Evolutionary conservation across 306 rosid genomes (phyloP), one percentile per base, ranked within the genome.

Genomic region (Dalbergia oliveri): DNA sequence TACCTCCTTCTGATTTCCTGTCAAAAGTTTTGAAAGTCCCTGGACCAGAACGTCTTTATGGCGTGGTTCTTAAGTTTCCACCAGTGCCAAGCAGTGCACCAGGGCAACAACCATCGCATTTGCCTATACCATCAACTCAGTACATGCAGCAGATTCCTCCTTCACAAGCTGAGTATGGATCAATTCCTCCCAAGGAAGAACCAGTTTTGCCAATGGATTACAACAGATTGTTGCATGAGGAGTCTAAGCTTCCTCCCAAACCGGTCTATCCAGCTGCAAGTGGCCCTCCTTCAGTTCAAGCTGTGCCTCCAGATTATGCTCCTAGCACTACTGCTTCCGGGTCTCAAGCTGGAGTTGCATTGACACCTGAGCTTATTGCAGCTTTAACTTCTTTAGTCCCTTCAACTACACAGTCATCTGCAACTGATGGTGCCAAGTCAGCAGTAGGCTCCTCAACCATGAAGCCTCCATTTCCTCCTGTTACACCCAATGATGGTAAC

Each of bases 331-430:
- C 73, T 68, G 82, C 84, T 58, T 74, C 92, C 78, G 75, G 75
- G 57, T 88, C 97, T 62, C 99, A 91, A 84, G 87, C 94, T 82
- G 97, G 97, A 77, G 90, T 89, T 74, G 23, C 90, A 21, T 85
- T 95, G 82, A 95, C 99, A 11, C 99, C 99, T 3, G 99, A 95
- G 88, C 96, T 95, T 57, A 90, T 95, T 89, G 98, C 98, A 69
- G 88, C 98, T 66, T 87, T 95, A 76, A 89, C 94, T 77, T 79
- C 96, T 51, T 83, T 93, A 9, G 85, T 95, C 47, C 99, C 99
- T 82, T 84, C 90, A 66, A 88, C 85, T 79, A 68, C 91, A 15
- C 96, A 90, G 72, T 66, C 89, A 51, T 77, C 98, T 83, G 82
- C 82, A 60, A 35, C 83, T 62, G 94, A 91, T 58, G 85, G 88